Evolutionary conservation across 495 filamentous ascomycete genomes (phyloP), one percentile per base, ranked within the genome.

Genomic region (Evernia prunastri): DNA sequence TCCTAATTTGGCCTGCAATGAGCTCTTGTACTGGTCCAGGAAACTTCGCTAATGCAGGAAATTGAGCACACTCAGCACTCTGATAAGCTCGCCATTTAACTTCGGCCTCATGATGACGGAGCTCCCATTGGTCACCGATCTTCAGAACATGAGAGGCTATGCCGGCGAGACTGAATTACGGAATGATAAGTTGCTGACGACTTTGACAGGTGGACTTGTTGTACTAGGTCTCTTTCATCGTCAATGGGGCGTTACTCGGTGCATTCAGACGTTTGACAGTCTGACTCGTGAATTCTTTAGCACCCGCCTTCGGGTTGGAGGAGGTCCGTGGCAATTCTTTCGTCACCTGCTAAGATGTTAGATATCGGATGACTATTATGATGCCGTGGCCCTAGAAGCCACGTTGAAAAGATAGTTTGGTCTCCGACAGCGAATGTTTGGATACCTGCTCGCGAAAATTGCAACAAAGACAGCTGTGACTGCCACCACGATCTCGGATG

Each of bases 171-270:
- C n/a, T n/a, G n/a, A n/a, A n/a, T n/a, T n/a, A n/a, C n/a, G n/a
- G n/a, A n/a, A n/a, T n/a, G n/a, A n/a, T n/a, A n/a, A n/a, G 25
- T 47, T 54, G 31, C 59, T 61, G 15, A 45, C 31, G 13, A 47
- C 10, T 47, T 6, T n/a, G 13, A 54, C 36, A 65, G 39, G 36
- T 5, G 57, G 36, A 11, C 23, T 65, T 51, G 54, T 65, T 31
- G 57, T 58, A 20, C 42, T 65, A n/a, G 43, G 56, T 3, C 33
- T 65, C 11, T 58, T 58, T 31, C 43, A 60, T 25, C 37, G n/a
- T 35, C 53, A 60, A 1, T 63, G 29, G 13, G 39, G 33, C 27
- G 11, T 63, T 6, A 25, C 29, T 18, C 17, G 58, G 20, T 56
- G 33, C 15, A 58, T 4, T 39, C 20, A 36, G 20, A 62, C 8